Evolutionary conservation across 352 stramenopile species (phyloP).

Genomic region (Sclerospora graminicola): DNA sequence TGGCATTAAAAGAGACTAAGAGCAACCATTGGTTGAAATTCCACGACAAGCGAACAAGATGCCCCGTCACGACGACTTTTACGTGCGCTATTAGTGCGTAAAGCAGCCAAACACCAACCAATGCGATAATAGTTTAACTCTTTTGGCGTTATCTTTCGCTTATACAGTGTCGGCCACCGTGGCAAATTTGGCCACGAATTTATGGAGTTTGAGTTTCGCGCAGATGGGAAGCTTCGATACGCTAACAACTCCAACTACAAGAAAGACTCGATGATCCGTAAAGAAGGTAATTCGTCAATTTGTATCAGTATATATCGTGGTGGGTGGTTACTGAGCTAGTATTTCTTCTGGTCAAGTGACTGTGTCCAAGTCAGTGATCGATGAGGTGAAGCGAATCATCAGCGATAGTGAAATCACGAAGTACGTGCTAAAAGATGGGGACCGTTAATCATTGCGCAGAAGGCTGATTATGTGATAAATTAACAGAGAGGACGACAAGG

Average conservation of each 20-base stretch:
- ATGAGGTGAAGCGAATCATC: constrained; percentile 93
- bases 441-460: not conserved
- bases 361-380: constrained; percentile 85
- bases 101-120: not conserved
- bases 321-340: too few species aligned
- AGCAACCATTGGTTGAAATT: constrained; percentile 18
- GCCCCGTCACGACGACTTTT: constrained; percentile 71
- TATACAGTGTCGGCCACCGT: constrained; percentile 87
- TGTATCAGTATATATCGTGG: not conserved
- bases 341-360: constrained; percentile 47
- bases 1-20: too few species aligned
- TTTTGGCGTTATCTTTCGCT: not conserved
- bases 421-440: constrained; percentile 17
- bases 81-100: constrained; percentile 83
- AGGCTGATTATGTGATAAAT: constrained; percentile 3
- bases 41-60: constrained; percentile 22
- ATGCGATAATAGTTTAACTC: not conserved
- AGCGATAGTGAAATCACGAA: constrained; percentile 87
- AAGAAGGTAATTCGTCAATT: constrained; percentile 76
- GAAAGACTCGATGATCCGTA: constrained; percentile 95
- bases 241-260: constrained; percentile 99
- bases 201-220: constrained; percentile 95
- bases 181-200: constrained; percentile 96
- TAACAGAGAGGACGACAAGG: constrained; percentile 86
- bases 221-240: constrained; percentile 90